Conservation (phyloP, 202 grass and related monocot genomes). For the Bolboschoenoplectus hybrid region DNA sequence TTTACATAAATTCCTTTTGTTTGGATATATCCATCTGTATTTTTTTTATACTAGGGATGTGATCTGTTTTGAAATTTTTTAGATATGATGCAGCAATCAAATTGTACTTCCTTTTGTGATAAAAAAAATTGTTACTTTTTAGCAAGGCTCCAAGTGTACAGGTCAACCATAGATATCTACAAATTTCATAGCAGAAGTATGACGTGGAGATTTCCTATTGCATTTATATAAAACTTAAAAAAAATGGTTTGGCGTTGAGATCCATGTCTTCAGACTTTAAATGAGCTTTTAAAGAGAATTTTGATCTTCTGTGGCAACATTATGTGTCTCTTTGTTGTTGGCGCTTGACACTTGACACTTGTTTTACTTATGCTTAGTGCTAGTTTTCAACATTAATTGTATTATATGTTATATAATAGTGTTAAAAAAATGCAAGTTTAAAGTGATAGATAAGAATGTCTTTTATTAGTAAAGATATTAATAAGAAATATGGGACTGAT, state of each 20-base stretch:
- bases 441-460: too few species aligned
- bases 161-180: constrained; percentile 28
- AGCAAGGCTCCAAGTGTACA: not conserved
- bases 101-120: not conserved
- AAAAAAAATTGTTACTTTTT: not conserved
- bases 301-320: not conserved
- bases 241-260: not conserved
- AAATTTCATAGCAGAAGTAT: constrained; percentile 23
- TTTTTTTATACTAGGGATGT: not conserved
- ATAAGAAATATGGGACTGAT: too few species aligned
- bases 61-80: not conserved
- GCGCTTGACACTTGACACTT: not conserved
- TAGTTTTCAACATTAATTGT: too few species aligned
- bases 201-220: not conserved
- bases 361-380: not conserved
- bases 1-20: constrained; percentile 17
- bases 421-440: too few species aligned
- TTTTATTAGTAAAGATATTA: too few species aligned
- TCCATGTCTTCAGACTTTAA: constrained; percentile 1
- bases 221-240: not conserved
- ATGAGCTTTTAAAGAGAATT: not conserved
- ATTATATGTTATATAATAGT: too few species aligned
- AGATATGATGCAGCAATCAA: not conserved
- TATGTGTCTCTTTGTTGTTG: not conserved
- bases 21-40: not conserved